Conservation (phyloP, 768 basidiomycete species). For the Tulasnella sp. region DNA sequence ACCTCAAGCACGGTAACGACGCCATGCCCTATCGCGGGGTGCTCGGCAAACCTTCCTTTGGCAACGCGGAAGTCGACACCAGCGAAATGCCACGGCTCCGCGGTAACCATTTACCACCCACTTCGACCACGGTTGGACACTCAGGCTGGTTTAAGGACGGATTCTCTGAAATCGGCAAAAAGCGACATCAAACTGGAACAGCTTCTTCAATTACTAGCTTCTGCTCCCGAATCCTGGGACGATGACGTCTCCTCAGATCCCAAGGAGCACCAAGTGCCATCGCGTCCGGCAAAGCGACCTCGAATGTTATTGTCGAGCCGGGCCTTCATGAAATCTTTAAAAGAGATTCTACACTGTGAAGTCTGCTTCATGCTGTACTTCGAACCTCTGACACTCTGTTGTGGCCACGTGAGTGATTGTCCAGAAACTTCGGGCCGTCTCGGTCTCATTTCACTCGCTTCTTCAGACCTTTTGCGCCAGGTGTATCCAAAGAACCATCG, state of each 20-base stretch:
- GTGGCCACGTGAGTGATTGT: constrained; percentile 32
- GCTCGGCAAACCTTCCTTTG: neutral
- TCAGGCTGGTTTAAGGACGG: neutral
- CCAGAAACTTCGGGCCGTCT: neutral
- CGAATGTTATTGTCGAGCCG: neutral
- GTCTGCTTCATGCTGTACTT: constrained; percentile 33
- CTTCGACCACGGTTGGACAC: constrained; percentile 1
- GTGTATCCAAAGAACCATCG: constrained; percentile 27
- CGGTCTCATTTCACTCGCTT: neutral
- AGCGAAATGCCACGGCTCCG: neutral
- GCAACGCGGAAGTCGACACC: neutral
- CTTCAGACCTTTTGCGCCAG: constrained; percentile 32
- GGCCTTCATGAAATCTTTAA: constrained; percentile 22
- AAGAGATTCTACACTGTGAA: constrained; percentile 31
- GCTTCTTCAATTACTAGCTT: constrained; percentile 3
- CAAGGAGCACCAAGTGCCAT: neutral
- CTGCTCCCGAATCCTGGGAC: neutral
- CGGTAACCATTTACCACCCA: neutral
- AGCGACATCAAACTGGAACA: neutral
- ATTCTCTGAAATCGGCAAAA: neutral
- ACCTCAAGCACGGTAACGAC: neutral
- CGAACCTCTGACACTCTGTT: constrained; percentile 30
- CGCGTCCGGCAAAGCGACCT: neutral
- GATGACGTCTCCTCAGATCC: constrained; percentile 11
- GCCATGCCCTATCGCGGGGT: constrained; percentile 19